These are phyloP conservation scores for Bipolaris cookei DNA, from an alignment of 2,329 filamentous ascomycete genomes.

Conservation along the genomic window DNA sequence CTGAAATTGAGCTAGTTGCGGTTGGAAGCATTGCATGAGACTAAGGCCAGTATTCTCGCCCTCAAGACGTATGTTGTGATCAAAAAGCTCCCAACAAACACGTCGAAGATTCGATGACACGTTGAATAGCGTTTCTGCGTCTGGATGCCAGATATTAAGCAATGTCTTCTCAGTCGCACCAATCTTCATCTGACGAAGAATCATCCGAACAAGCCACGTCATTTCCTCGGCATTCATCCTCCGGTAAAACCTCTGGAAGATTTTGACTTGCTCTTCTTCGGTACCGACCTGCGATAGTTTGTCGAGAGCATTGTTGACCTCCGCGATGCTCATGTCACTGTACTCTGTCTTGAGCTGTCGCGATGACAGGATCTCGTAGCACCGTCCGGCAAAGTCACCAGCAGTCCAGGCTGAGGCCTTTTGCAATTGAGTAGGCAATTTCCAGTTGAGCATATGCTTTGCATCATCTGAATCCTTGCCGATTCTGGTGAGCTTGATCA, in stretches of 20 bases:
- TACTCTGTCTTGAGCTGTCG: conserved; percentile 75
- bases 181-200: conserved; percentile 79
- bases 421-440: conserved; percentile 71
- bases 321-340: conserved; percentile 82
- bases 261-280: conserved; percentile 81
- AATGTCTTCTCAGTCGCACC: conserved; percentile 87
- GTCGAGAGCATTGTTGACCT: conserved; percentile 88
- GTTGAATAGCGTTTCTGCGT: conserved; percentile 70
- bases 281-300: conserved; percentile 74
- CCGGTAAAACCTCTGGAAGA: conserved; percentile 84
- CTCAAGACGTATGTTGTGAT: conserved; percentile 74
- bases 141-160: conserved; percentile 68
- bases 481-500: conserved; percentile 94
- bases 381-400: conserved; percentile 90
- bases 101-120: conserved; percentile 88
- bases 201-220: conserved; percentile 92
- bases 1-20: conserved; percentile 92
- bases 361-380: conserved; percentile 85
- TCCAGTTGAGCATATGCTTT: conserved; percentile 87
- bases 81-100: conserved; percentile 91
- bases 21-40: conserved; percentile 95
- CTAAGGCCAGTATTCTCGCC: conserved; percentile 75
- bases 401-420: conserved; percentile 61
- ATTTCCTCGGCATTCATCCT: conserved; percentile 93
- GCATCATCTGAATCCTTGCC: conserved; percentile 89